Evolutionary conservation across 176 grass and related monocot genomes (phyloP).

Genomic region (Aegilops tauschii): DNA sequence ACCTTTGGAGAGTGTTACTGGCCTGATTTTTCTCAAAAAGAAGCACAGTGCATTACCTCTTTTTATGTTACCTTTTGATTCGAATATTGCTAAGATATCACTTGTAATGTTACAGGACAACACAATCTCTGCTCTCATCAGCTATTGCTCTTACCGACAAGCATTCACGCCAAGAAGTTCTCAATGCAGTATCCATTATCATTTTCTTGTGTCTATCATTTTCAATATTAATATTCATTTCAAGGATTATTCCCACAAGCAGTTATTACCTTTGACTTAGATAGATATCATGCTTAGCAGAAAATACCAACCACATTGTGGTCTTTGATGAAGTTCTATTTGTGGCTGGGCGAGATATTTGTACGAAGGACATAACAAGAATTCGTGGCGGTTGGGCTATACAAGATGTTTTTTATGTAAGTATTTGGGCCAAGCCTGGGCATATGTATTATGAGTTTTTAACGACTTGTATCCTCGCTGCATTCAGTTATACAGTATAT

Average conservation of each 20-base stretch:
- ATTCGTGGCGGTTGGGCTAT: conserved; percentile 95
- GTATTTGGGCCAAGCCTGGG: conserved; percentile 26
- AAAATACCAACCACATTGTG: conserved; percentile 73
- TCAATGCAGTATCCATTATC: conserved; percentile 82
- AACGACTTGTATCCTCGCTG: neutral
- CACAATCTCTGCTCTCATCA: conserved; percentile 83
- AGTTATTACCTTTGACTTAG: conserved; percentile 48
- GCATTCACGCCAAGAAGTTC: conserved; percentile 75
- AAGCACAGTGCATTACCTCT: neutral
- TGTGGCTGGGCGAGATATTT: conserved; percentile 87
- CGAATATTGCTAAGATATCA: conserved; percentile 21
- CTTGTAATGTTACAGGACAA: conserved; percentile 62
- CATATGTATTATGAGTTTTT: conserved; percentile 24
- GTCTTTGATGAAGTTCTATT: conserved; percentile 91
- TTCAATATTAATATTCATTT: neutral
- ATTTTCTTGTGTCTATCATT: conserved; percentile 3
- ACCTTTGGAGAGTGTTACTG: neutral
- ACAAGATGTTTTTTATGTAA: conserved; percentile 90
- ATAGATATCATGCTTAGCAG: conserved; percentile 98
- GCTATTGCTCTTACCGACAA: conserved; percentile 73
- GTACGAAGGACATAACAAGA: conserved; percentile 88
- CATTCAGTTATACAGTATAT: conserved; percentile 11
- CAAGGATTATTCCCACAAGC: conserved; percentile 21
- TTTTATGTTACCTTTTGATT: conserved; percentile 19
- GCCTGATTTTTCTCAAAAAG: neutral